Percentiles rank a stretch among this genome's conserved stretches.
phyloP scores from a whole-genome alignment of 441 rosid species.

The Biscutella laevigata region DNA sequence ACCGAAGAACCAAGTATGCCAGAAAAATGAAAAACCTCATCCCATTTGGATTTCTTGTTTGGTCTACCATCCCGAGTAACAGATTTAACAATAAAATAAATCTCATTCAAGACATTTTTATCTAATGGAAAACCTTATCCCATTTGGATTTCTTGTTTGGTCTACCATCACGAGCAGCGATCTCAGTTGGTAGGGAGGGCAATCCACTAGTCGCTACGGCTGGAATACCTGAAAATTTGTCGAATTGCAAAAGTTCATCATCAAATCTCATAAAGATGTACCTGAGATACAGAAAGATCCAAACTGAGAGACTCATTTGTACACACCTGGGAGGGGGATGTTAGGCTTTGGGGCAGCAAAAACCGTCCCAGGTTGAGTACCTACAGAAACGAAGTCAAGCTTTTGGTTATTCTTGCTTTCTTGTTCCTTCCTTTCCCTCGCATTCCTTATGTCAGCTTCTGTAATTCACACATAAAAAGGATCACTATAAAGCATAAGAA shows the following conservation, averaged over 20 bases:
- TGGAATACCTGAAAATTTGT: constrained; percentile 29
- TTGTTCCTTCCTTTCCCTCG: constrained; percentile 85
- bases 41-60: constrained; percentile 96
- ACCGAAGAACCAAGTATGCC: not conserved
- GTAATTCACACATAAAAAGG: constrained; percentile 21
- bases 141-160: constrained; percentile 91
- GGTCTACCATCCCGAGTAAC: constrained; percentile 71
- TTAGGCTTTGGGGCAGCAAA: constrained; percentile 47
- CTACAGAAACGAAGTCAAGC: constrained; percentile 65
- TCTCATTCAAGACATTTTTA: constrained; percentile 2
- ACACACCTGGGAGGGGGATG: constrained; percentile 58
- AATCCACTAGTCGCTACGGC: constrained; percentile 40
- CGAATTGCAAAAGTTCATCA: constrained; percentile 19
- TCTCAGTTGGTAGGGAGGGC: constrained; percentile 35
- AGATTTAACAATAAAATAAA: too few relatives aligned
- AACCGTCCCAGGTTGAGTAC: constrained; percentile 53
- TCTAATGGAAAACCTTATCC: constrained; percentile 61
- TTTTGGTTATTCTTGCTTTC: constrained; percentile 76
- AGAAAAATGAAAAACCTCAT: constrained; percentile 44
- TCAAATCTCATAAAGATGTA: constrained; percentile 3
- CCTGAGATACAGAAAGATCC: constrained; percentile 1
- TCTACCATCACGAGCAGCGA: constrained; percentile 54
- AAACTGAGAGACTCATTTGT: not conserved
- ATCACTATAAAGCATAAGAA: not conserved
- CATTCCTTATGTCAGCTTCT: constrained; percentile 78